Base-by-base conservation (phyloP, 306 rosid genomes). In the Hippophae rhamnoides region DNA sequence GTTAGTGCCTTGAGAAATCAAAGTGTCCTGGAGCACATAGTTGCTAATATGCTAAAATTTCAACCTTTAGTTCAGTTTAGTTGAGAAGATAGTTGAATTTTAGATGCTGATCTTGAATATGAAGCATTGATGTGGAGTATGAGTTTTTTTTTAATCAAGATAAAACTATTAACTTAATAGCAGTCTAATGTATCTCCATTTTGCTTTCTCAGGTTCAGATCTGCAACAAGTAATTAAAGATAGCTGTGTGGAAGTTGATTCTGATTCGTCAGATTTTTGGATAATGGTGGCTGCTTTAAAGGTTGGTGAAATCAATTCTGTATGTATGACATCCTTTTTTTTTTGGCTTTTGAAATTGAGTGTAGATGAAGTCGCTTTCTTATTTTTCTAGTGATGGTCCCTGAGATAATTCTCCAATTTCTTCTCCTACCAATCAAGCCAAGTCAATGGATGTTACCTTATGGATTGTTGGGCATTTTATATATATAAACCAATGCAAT, bases 251-350 rank as follows among this genome's bases (percentile, higher is more conserved):
- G 99, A 92, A 72, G 83, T 88, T 71, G 83, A 83, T 63, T 74
- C 87, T 44, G 78, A 56, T 71, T 92, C 99, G 26, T 88, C 93
- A 14, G 86, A 88, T 66, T 88, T 88, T 85, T 92, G 99, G 99
- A 83, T 87, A 67, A 66, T 92, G 87, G 88, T 92, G 69, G 93
- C 93, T 73, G 95, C 99, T 40, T 73, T 92, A 66, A 92, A 92
- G 96, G 98, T 90, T 69, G 41, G 85, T 70, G 61, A 73, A 64
- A 63, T 52, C 68, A 47, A 46, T 53, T 48, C 55, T 73, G 45
- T 55, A 41, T 46, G 44, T n/a, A 2, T 41, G 65, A 49, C 63
- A 55, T 66, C 44, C 10, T 18, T 18, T 18, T 31, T 31, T 31
- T 31, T 31, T 31, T 31, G 38, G 23, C 23, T 31, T 31, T 31